A percentile compares a stretch with the other conserved stretches of the same genome.
phyloP scores from a whole-genome alignment of 1,284 basidiomycete genomes.

The Cryptococcus deneoformans region DNA sequence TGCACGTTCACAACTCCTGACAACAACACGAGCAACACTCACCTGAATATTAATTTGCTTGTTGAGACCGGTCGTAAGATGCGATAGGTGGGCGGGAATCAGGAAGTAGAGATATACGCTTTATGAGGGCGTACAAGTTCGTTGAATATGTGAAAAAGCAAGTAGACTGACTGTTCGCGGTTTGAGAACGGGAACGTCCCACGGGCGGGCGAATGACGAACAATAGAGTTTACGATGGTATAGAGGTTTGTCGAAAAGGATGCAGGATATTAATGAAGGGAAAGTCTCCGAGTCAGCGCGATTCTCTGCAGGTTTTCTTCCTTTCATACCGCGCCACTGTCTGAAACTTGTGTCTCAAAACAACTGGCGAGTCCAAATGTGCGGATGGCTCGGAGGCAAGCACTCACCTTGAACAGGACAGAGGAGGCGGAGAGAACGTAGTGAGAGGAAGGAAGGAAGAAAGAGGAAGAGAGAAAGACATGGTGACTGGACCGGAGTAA shows the following conservation, averaged over 20 bases:
- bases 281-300: background rate
- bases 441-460: slow-evolving; percentile 6
- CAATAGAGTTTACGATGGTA: background rate
- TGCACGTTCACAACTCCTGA: background rate
- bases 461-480: slow-evolving; percentile 1
- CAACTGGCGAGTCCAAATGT: no score
- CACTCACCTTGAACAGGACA: no score
- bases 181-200: no score
- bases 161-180: no score
- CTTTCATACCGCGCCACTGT: background rate
- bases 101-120: no score
- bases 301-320: background rate
- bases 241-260: background rate
- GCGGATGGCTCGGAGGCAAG: no score
- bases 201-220: background rate
- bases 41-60: background rate
- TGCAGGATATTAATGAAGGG: background rate
- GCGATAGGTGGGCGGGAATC: background rate
- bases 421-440: background rate
- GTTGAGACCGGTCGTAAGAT: background rate
- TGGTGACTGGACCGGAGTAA: background rate
- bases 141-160: no score
- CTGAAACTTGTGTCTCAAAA: background rate
- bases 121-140: no score
- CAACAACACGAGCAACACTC: background rate